Percentiles rank a stretch among this genome's conserved stretches.
Evolutionary conservation across 208 protist species (phyloP).

Genomic region (Sergeia podlipaevii): DNA sequence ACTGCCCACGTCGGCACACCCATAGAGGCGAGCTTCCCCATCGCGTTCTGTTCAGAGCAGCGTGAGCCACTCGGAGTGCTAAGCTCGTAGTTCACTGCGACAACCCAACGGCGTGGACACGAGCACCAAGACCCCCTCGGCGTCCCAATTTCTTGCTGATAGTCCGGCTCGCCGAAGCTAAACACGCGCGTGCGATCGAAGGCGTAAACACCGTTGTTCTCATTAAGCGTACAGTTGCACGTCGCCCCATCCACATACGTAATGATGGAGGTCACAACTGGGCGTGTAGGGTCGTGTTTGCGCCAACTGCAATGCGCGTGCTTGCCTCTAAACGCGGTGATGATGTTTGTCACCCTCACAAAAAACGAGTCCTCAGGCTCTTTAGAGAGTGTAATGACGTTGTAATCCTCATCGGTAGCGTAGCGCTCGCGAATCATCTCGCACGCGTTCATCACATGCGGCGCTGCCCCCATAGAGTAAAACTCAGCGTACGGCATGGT

Average conservation of each 20-base stretch:
- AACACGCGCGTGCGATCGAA: not conserved
- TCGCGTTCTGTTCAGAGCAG: constrained; percentile 88
- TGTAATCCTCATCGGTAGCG: constrained; percentile 53
- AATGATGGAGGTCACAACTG: constrained; percentile 81
- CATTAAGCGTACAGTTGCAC: constrained; percentile 60
- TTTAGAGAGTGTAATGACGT: constrained; percentile 52
- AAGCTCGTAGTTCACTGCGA: constrained; percentile 90
- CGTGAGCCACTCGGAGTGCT: constrained; percentile 86
- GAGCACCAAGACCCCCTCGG: constrained; percentile 66
- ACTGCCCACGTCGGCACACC: constrained; percentile 76
- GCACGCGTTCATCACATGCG: constrained; percentile 60
- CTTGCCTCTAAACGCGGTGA: constrained; percentile 30
- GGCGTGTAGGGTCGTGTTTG: constrained; percentile 74
- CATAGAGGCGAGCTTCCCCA: constrained; percentile 76
- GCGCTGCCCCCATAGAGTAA: constrained; percentile 31
- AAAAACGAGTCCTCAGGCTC: constrained; percentile 58
- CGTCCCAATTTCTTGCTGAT: constrained; percentile 23
- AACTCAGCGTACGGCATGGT: constrained; percentile 36
- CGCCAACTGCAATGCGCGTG: constrained; percentile 83
- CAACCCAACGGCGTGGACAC: constrained; percentile 58
- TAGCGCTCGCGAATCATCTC: constrained; percentile 68
- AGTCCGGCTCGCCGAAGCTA: too few species aligned
- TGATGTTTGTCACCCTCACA: constrained; percentile 28
- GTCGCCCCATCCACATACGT: constrained; percentile 73
- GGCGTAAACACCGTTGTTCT: not conserved